phyloP scores from a whole-genome alignment of 2,329 filamentous ascomycete species.

The Arachnomyces sp. region DNA sequence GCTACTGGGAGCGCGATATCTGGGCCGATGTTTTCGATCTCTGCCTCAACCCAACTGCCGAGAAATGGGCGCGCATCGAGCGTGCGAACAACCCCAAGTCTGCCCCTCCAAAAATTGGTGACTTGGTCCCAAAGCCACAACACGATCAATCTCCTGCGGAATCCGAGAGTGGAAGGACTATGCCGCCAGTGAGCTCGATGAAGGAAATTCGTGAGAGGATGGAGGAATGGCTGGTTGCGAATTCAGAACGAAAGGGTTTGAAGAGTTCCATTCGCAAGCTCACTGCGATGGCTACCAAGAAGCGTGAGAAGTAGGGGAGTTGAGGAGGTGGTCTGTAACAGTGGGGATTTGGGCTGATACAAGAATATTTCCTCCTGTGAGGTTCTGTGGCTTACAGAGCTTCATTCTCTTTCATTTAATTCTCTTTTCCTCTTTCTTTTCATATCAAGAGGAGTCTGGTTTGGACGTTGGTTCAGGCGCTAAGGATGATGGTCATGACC shows the following conservation, averaged over 20 bases:
- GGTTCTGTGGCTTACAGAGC: too few relatives aligned
- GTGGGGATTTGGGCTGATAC: not conserved
- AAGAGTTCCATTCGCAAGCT: conserved; percentile 52
- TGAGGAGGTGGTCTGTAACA: not conserved
- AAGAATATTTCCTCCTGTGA: not conserved
- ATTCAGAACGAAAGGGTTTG: conserved; percentile 70
- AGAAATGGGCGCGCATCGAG: conserved; percentile 56
- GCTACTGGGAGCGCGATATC: conserved; percentile 94
- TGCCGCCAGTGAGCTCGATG: conserved; percentile 70
- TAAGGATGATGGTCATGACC: too few relatives aligned
- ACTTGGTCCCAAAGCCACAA: too few relatives aligned
- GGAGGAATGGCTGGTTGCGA: conserved; percentile 72
- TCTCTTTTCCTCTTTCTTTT: too few relatives aligned
- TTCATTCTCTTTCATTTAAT: too few relatives aligned
- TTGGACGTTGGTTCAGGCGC: too few relatives aligned
- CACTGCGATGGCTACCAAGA: conserved; percentile 58
- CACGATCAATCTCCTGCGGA: conserved; percentile 30
- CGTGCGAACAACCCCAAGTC: conserved; percentile 18
- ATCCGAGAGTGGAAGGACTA: not conserved
- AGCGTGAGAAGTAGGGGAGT: conserved; percentile 30
- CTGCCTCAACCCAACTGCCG: conserved; percentile 64
- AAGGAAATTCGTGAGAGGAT: conserved; percentile 62
- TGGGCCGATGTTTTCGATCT: conserved; percentile 79
- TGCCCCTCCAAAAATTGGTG: not conserved
- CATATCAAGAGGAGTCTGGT: too few relatives aligned